A percentile compares a stretch with the other conserved stretches of the same genome.
Conservation (phyloP, 129 eudicot species). For the Tanacetum coccineum region DNA sequence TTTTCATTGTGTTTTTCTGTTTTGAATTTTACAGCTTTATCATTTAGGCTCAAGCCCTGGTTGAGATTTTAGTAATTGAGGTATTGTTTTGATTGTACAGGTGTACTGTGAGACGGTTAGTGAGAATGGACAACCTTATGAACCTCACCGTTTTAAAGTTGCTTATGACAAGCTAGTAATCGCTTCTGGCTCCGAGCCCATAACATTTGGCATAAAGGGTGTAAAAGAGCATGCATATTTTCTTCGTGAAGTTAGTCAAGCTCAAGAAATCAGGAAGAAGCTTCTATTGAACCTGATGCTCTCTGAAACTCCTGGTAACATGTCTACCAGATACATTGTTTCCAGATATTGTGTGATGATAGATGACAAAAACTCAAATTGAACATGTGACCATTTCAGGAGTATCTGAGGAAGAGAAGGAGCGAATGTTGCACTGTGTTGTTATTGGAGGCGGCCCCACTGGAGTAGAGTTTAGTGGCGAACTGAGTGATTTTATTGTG, state of each 20-base stretch:
- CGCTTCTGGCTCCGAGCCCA: conserved; percentile 86
- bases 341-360: background rate
- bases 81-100: conserved; percentile 36
- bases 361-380: conserved; percentile 9
- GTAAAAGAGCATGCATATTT: conserved; percentile 84
- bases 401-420: conserved; percentile 82
- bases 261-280: conserved; percentile 80
- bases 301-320: conserved; percentile 78
- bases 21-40: conserved; percentile 10
- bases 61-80: background rate
- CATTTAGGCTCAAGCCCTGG: no score
- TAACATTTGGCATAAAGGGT: conserved; percentile 91
- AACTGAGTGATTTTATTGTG: conserved; percentile 85
- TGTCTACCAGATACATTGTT: background rate
- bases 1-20: background rate
- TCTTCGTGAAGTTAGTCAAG: conserved; percentile 91
- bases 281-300: conserved; percentile 84
- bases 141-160: conserved; percentile 67
- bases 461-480: conserved; percentile 96
- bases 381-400: conserved; percentile 38
- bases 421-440: conserved; percentile 78
- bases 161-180: conserved; percentile 97
- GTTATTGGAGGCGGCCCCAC: conserved; percentile 97
- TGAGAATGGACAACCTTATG: conserved; percentile 36
- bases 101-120: conserved; percentile 68